Base-by-base conservation (phyloP, 257 asterid species). In the Petrea volubilis region DNA sequence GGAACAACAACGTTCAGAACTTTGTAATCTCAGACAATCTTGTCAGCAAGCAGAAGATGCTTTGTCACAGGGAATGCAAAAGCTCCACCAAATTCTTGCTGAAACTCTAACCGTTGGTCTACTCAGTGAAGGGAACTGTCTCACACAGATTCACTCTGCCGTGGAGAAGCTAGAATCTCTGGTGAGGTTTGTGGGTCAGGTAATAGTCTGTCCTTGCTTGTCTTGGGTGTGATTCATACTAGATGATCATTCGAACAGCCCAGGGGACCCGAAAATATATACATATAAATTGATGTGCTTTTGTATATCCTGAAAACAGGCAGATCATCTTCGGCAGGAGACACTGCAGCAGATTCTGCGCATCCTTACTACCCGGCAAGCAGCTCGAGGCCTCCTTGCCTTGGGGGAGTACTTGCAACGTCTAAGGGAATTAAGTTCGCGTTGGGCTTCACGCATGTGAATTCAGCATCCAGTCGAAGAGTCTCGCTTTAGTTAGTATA, bases 41-140 rank as follows among this genome's bases (percentile, higher is more conserved):
- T 91, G 98, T 77, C 95, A 89, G 80, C 99, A 94, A 82, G 86
- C 87, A 28, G 99, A 94, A 65, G 99, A 94, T 73, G 97, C 99
- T 8, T 76, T 94, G 74, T 75, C 99, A 15, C 95, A 86, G 60
- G 99, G 99, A 62, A 82, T 89, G 93, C 96, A 86, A 0, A 87
- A 80, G 71, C 92, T 89, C 55, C 96, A 88, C 67, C 83, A 81
- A 28, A 78, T 80, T 72, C 71, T 90, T 5, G 84, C 84, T 2
- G 87, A 86, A 23, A 83, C 90, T 36, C 67, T 94, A 75, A 87
- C 89, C 24, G 71, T 73, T n/a, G 85, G 80, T 49, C 81, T 60
- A 17, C 87, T 86, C 4, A 85, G 87, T 4, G 90, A 91, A 4
- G 95, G 83, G 17, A 81, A 74, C 82, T 86, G 74, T 73, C 84